Base-by-base conservation (phyloP, 148 eudicot species). In the Camellia japonica region DNA sequence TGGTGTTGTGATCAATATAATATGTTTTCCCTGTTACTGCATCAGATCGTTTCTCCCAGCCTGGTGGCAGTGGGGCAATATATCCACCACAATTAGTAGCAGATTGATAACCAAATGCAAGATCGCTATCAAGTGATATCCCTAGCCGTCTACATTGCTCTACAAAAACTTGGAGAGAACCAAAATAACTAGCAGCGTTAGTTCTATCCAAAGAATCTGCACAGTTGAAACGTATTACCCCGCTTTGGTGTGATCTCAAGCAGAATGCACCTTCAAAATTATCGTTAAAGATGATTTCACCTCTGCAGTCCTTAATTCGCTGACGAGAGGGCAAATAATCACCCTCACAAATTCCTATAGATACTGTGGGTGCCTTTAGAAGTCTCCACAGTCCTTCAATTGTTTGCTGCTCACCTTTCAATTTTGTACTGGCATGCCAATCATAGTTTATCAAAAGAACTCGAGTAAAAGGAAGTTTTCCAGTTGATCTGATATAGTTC, bases 141-240 rank as follows among this genome's bases (percentile, higher is more conserved):
- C 97, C 91, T 69, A 93, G 85, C 78, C 99, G 89, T 80, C 99
- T 91, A 80, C 99, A 95, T 86, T 95, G 99, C 88, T 95, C 99
- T 70, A 90, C 90, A 79, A 92, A 95, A 82, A 93, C 97, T 89
- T 95, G 97, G 47, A 95, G 88, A 16, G 99, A 87, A 62, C 97
- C 99, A 88, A 95, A 95, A 84, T 80, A 95, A 86, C 97, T 95
- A 66, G 99, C 99, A 85, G 99, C 99, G 87, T 95, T 95, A 79
- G 99, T 95, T 84, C 99, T 86, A 79, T 95, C 99, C 90, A 95
- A 89, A 30, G 99, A 95, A 86, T 95, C 99, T 9, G 99, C 99
- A 81, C 99, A 95, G 75, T 95, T 95, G 77, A 88, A 95, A 81
- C 99, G 99, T 83, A 95, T 83, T 56, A 92, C 95, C 77, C 99